A percentile compares a stretch with the other conserved stretches of the same genome.
Conservation (phyloP, 495 filamentous ascomycete species). For the Penicillium odoratum region DNA sequence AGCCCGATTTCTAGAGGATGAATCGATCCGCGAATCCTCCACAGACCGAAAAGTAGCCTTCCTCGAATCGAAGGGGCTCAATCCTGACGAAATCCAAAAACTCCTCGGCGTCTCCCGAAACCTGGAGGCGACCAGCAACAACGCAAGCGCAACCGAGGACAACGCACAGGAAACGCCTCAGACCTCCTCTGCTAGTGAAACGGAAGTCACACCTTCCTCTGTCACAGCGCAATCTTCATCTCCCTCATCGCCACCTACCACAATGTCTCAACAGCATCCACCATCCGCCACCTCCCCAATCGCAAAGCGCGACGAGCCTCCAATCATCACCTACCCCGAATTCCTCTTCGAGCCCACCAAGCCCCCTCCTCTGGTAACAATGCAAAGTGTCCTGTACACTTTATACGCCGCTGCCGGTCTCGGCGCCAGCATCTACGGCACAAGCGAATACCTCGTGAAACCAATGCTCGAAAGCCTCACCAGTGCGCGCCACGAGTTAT, state of each 20-base stretch:
- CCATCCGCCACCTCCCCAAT: conserved; percentile 21
- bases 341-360: conserved; percentile 69
- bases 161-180: conserved; percentile 15
- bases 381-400: conserved; percentile 70
- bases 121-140: conserved; percentile 30
- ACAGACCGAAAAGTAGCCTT: conserved; percentile 75
- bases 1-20: conserved; percentile 75
- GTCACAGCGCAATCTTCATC: conserved; percentile 11
- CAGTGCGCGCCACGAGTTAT: conserved; percentile 78
- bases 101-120: conserved; percentile 57
- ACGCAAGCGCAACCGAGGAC: conserved; percentile 22
- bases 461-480: conserved; percentile 80
- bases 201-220: conserved; percentile 15
- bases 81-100: conserved; percentile 62
- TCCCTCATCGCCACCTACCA: conserved; percentile 12
- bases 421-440: conserved; percentile 73
- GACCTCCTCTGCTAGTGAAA: conserved; percentile 18
- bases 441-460: conserved; percentile 74
- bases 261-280: conserved; percentile 21
- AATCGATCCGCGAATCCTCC: conserved; percentile 67
- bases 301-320: conserved; percentile 57
- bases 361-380: conserved; percentile 77
- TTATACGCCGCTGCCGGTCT: conserved; percentile 73
- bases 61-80: conserved; percentile 76
- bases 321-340: conserved; percentile 98